Percentiles rank a stretch among this genome's conserved stretches.
phyloP scores from a whole-genome alignment of 2,329 filamentous ascomycete genomes.

The Acarospora socialis region DNA sequence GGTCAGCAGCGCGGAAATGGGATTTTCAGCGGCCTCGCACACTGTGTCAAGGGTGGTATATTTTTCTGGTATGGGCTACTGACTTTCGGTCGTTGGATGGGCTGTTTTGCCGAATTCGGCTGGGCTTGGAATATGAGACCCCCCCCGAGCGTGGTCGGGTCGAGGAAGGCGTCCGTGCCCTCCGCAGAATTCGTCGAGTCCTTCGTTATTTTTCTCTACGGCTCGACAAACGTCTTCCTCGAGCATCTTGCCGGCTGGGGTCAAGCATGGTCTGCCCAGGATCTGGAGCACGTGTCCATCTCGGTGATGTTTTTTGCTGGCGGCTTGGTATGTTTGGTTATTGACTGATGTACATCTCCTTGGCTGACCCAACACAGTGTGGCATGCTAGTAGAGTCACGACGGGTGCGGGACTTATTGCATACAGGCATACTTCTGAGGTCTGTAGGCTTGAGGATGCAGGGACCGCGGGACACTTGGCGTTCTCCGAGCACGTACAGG shows the following conservation, averaged over 20 bases:
- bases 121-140: constrained; percentile 93
- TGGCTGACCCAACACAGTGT: constrained; percentile 34
- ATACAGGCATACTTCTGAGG: constrained; percentile 32
- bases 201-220: constrained; percentile 79
- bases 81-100: constrained; percentile 78
- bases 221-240: constrained; percentile 77
- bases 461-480: constrained; percentile 34
- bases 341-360: constrained; percentile 5
- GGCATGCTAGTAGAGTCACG: constrained; percentile 77
- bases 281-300: constrained; percentile 86
- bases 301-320: constrained; percentile 89
- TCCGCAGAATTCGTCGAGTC: constrained; percentile 85
- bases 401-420: constrained; percentile 48
- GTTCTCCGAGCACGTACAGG: constrained; percentile 50
- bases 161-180: constrained; percentile 48
- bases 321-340: constrained; percentile 50
- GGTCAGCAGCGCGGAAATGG: constrained; percentile 29
- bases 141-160: constrained; percentile 38
- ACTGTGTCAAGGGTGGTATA: constrained; percentile 87
- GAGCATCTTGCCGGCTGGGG: constrained; percentile 72
- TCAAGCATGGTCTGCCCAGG: constrained; percentile 56
- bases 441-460: constrained; percentile 21
- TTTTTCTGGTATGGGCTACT: constrained; percentile 89
- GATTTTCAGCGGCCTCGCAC: constrained; percentile 75
- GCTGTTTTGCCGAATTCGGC: constrained; percentile 76